Conservation (phyloP, 345 rosid genomes). For the Lumnitzera racemosa region DNA sequence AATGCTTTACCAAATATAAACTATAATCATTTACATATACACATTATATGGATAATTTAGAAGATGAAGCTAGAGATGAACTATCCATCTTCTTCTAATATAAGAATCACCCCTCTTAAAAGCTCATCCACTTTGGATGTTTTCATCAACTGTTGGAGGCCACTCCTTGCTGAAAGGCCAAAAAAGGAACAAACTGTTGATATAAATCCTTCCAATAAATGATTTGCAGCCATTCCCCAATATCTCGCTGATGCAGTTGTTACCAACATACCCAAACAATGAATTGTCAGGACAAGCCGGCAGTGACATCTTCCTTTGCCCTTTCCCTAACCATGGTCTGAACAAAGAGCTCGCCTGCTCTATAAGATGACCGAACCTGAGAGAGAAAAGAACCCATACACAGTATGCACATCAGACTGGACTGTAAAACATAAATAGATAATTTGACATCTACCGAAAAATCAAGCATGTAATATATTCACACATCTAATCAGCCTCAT, state of each 20-base stretch:
- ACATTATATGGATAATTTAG: no score
- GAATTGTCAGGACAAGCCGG: slow-evolving; percentile 5
- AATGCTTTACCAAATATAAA: no score
- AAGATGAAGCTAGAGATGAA: no score
- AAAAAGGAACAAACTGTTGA: no score
- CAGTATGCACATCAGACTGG: neutral
- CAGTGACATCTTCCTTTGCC: slow-evolving; percentile 11
- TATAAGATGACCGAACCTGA: slow-evolving; percentile 92
- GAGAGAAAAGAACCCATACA: neutral
- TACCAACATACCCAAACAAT: neutral
- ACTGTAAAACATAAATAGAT: neutral
- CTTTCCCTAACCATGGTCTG: slow-evolving; percentile 87
- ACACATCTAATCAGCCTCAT: neutral
- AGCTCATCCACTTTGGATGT: no score
- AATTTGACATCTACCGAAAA: neutral
- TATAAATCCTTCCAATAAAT: no score
- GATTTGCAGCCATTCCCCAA: no score
- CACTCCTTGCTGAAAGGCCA: no score
- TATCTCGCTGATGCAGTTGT: neutral
- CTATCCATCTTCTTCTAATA: no score
- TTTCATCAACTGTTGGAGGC: no score
- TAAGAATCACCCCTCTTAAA: no score
- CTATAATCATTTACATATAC: no score
- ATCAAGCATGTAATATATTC: neutral
- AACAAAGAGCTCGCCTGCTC: slow-evolving; percentile 94